A percentile compares a stretch with the other conserved stretches of the same genome.
Evolutionary conservation across 441 rosid genomes (phyloP).

Genomic region (Macaranga tanarius): DNA sequence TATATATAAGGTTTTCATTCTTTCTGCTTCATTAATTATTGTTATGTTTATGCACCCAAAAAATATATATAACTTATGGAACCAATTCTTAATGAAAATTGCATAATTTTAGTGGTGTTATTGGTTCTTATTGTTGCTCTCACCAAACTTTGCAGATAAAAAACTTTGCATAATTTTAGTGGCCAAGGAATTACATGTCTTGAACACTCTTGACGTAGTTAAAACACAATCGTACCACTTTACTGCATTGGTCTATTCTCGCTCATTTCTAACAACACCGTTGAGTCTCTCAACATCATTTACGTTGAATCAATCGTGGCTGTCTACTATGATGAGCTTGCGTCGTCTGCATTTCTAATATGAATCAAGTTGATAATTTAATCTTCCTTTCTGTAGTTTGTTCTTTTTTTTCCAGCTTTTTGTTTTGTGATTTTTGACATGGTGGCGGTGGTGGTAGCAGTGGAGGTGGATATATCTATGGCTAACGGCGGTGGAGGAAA

Average conservation of each 20-base stretch:
- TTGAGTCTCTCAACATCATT: constrained; percentile 64
- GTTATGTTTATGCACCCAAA: not conserved
- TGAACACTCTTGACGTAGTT: constrained; percentile 74
- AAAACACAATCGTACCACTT: constrained; percentile 88
- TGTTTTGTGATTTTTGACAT: no score
- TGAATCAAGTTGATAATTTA: no score
- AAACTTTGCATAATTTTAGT: constrained; percentile 60
- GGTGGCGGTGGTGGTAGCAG: no score
- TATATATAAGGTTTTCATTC: no score
- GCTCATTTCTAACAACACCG: constrained; percentile 54
- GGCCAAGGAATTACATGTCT: constrained; percentile 58
- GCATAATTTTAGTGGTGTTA: not conserved
- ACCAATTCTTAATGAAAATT: no score
- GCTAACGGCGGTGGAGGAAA: no score
- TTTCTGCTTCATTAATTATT: no score
- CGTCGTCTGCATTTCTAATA: constrained; percentile 58
- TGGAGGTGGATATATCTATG: no score
- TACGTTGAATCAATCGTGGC: constrained; percentile 40
- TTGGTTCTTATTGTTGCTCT: not conserved
- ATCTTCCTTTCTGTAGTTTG: no score
- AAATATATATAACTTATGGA: no score
- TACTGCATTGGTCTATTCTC: constrained; percentile 75
- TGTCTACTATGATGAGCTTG: constrained; percentile 65
- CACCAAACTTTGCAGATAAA: constrained; percentile 24
- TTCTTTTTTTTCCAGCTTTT: no score